Conservation (phyloP, 2,329 filamentous ascomycete species). For the Fusarium musae region DNA sequence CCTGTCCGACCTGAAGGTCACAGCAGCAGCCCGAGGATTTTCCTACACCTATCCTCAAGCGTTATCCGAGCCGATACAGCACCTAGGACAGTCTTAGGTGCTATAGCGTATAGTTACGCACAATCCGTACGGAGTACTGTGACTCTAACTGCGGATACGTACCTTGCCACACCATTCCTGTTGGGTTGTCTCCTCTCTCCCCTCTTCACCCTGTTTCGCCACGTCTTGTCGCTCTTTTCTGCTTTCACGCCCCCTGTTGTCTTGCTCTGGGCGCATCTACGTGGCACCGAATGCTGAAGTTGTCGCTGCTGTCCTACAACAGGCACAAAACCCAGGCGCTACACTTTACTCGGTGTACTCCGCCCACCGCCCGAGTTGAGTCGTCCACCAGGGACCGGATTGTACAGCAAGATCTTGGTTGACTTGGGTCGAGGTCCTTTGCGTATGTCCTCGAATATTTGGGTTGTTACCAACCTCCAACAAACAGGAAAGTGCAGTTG, state of each 20-base stretch:
- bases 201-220: slow-evolving; percentile 33
- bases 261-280: slow-evolving; percentile 13
- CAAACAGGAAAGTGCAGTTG: not conserved
- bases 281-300: slow-evolving; percentile 26
- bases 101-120: not conserved
- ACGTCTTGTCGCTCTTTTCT: slow-evolving; percentile 16
- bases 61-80: slow-evolving; percentile 7
- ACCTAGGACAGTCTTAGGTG: not conserved
- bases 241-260: slow-evolving; percentile 25
- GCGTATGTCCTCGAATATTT: not conserved
- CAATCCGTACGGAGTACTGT: not conserved
- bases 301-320: not conserved
- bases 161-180: slow-evolving; percentile 39
- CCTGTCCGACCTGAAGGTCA: slow-evolving; percentile 23
- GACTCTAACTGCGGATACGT: not conserved
- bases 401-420: not conserved
- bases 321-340: not conserved
- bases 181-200: slow-evolving; percentile 34
- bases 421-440: slow-evolving; percentile 11
- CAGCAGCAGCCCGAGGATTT: slow-evolving; percentile 17
- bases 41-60: slow-evolving; percentile 13
- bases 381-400: slow-evolving; percentile 2
- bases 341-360: slow-evolving; percentile 20
- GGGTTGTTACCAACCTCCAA: not conserved
- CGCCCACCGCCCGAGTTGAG: not conserved